These are phyloP conservation scores for Limtongia smithiae DNA, from an alignment of 805 yeast genomes.

Conservation along the genomic window DNA sequence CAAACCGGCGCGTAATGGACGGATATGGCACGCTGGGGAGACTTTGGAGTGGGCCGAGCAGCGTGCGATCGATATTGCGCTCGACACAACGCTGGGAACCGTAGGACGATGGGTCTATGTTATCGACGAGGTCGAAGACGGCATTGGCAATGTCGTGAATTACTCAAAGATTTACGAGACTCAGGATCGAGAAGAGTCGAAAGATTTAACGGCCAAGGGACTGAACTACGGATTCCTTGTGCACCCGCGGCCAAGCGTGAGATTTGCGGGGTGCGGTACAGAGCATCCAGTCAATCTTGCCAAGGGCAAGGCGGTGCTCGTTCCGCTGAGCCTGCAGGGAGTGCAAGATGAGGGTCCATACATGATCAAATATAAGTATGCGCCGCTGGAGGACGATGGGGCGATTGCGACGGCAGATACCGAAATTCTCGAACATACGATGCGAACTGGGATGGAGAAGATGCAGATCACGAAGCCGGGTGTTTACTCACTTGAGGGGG, in stretches of 20 bases:
- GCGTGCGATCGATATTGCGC: conserved; percentile 41
- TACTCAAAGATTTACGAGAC: conserved; percentile 28
- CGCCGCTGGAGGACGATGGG: conserved; percentile 6
- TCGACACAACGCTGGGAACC: conserved; percentile 43
- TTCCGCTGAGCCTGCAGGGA: conserved; percentile 30
- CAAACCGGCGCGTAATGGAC: conserved; percentile 17
- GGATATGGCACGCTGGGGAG: conserved; percentile 26
- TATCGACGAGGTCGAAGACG: conserved; percentile 59
- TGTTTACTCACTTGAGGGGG: conserved; percentile 51
- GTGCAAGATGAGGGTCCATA: conserved; percentile 48
- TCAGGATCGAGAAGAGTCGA: conserved; percentile 31
- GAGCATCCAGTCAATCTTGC: conserved; percentile 36
- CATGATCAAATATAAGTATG: conserved; percentile 36
- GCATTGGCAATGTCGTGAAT: conserved; percentile 56
- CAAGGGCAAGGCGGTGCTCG: conserved; percentile 30
- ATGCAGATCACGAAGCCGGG: conserved; percentile 59
- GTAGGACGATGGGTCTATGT: conserved; percentile 56
- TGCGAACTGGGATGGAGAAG: conserved; percentile 19
- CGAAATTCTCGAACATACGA: conserved; percentile 1
- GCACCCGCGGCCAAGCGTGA: conserved; percentile 54
- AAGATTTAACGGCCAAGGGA: conserved; percentile 38
- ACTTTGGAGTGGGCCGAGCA: conserved; percentile 39
- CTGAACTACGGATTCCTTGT: conserved; percentile 47
- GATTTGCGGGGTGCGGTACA: conserved; percentile 38
- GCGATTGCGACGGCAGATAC: background rate